Evolutionary conservation across 1,139 yeast genomes (phyloP).

Genomic region (Hansenula sp.): DNA sequence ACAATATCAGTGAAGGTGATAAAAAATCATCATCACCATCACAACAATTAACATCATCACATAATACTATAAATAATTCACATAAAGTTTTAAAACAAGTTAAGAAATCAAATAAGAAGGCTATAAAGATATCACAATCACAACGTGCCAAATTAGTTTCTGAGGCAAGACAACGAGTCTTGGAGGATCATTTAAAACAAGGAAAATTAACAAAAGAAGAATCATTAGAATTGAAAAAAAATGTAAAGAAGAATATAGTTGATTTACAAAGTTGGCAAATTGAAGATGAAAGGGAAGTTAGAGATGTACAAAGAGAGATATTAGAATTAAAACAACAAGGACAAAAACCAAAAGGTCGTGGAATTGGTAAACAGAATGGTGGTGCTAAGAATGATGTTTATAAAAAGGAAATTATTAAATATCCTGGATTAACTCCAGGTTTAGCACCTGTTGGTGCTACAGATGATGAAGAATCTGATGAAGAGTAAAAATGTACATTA

Average conservation of each 20-base stretch:
- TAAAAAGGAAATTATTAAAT: slow-evolving; percentile 24
- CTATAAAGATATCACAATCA: slow-evolving; percentile 33
- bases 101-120: slow-evolving; percentile 37
- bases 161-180: slow-evolving; percentile 46
- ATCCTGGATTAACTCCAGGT: slow-evolving; percentile 85
- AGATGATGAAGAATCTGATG: slow-evolving; percentile 33
- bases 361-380: not conserved
- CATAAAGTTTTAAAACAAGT: slow-evolving; percentile 30
- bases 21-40: slow-evolving; percentile 10
- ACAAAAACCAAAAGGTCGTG: slow-evolving; percentile 11
- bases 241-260: slow-evolving; percentile 45
- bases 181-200: slow-evolving; percentile 37
- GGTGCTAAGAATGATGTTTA: slow-evolving; percentile 12
- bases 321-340: slow-evolving; percentile 24
- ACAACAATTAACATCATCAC: slow-evolving; percentile 28
- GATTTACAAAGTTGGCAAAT: slow-evolving; percentile 43
- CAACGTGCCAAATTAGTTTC: slow-evolving; percentile 39
- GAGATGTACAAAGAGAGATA: slow-evolving; percentile 38
- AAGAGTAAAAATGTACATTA: not conserved
- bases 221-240: slow-evolving; percentile 41
- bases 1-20: slow-evolving; percentile 6
- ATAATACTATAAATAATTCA: slow-evolving; percentile 28
- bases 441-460: slow-evolving; percentile 85
- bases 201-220: slow-evolving; percentile 40
- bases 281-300: slow-evolving; percentile 43